Evolutionary conservation across 495 filamentous ascomycete genomes (phyloP).

Genomic region (Daldinia concentrica): DNA sequence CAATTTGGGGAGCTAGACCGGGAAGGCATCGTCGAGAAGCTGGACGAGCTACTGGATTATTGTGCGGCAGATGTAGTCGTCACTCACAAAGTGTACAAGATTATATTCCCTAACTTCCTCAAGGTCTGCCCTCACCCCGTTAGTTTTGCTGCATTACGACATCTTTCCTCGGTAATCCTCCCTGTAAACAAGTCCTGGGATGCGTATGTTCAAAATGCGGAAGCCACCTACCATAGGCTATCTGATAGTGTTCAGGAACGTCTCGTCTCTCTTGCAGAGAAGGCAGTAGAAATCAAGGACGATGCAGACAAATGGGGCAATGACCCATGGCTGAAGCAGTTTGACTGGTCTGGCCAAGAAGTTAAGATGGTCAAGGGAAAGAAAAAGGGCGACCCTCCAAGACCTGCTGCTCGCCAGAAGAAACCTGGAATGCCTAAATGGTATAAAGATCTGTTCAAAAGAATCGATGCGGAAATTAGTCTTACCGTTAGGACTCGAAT

Average conservation of each 20-base stretch:
- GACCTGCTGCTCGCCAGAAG: slow-evolving; percentile 85
- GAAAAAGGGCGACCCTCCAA: slow-evolving; percentile 79
- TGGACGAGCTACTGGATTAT: slow-evolving; percentile 90
- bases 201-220: slow-evolving; percentile 79
- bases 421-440: slow-evolving; percentile 93
- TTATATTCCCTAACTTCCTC: slow-evolving; percentile 89
- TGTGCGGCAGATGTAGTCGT: slow-evolving; percentile 94
- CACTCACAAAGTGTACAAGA: slow-evolving; percentile 91
- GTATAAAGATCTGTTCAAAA: slow-evolving; percentile 90
- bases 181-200: slow-evolving; percentile 91
- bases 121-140: slow-evolving; percentile 93
- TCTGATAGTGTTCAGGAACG: slow-evolving; percentile 79
- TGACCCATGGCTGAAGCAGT: slow-evolving; percentile 90
- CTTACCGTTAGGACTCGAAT: slow-evolving; percentile 89
- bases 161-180: slow-evolving; percentile 90
- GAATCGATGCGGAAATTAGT: slow-evolving; percentile 68
- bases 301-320: slow-evolving; percentile 70
- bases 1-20: slow-evolving; percentile 85
- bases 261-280: slow-evolving; percentile 74
- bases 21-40: slow-evolving; percentile 68
- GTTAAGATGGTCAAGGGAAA: slow-evolving; percentile 91
- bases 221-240: slow-evolving; percentile 81
- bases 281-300: slow-evolving; percentile 77
- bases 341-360: slow-evolving; percentile 95
- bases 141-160: slow-evolving; percentile 92